A percentile compares a stretch with the other conserved stretches of the same genome.
Evolutionary conservation across 2,329 filamentous ascomycete genomes (phyloP).

Genomic region (Verticillium albo-atrum): DNA sequence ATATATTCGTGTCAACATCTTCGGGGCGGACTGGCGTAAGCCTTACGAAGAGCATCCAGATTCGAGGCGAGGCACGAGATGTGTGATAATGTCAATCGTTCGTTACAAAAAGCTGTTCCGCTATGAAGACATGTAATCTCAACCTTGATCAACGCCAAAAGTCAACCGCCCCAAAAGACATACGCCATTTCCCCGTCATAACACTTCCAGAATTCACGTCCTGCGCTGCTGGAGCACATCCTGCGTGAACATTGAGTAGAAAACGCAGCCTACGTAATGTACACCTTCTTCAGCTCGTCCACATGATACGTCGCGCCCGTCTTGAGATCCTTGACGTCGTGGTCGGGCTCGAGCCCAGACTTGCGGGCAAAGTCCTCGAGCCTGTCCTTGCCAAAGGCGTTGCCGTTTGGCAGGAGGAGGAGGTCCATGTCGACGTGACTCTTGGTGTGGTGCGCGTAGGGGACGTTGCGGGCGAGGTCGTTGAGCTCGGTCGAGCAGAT

Average conservation of each 20-base stretch:
- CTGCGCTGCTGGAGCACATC: not conserved
- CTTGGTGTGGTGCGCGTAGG: conserved; percentile 93
- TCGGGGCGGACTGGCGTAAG: too few relatives aligned
- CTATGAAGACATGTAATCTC: too few relatives aligned
- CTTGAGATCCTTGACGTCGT: conserved; percentile 68
- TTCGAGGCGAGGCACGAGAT: too few relatives aligned
- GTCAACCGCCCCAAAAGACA: too few relatives aligned
- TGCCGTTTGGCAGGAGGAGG: conserved; percentile 79
- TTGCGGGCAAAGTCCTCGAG: conserved; percentile 77
- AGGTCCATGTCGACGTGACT: conserved; percentile 87
- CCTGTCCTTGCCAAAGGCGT: conserved; percentile 74
- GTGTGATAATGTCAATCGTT: too few relatives aligned
- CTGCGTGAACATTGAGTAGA: not conserved
- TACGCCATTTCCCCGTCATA: not conserved
- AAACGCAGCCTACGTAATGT: conserved; percentile 59
- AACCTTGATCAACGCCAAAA: too few relatives aligned
- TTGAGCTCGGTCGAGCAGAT: conserved; percentile 97
- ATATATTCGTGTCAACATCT: too few relatives aligned
- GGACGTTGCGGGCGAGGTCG: conserved; percentile 79
- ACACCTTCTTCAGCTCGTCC: conserved; percentile 76
- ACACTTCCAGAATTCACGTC: not conserved
- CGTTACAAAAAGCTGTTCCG: too few relatives aligned
- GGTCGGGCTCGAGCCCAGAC: conserved; percentile 60
- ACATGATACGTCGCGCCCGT: conserved; percentile 64
- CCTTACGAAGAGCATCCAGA: too few relatives aligned